Percentiles rank a stretch among this genome's conserved stretches.
Evolutionary conservation across 2,329 filamentous ascomycete species (phyloP).

Genomic region (Neurospora sp.): DNA sequence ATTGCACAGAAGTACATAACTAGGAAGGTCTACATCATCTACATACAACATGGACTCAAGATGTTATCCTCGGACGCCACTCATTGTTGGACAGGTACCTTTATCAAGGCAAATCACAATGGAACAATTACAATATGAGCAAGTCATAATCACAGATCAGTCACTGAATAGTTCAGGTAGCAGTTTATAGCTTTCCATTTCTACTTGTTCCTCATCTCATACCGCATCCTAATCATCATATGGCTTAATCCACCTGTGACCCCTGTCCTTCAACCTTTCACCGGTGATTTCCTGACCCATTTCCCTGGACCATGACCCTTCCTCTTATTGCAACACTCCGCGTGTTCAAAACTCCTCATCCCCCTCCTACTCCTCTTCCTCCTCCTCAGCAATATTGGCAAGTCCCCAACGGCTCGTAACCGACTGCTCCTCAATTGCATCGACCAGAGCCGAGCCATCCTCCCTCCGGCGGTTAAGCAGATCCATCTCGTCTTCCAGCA

Average conservation of each 20-base stretch:
- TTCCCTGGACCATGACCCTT: not conserved
- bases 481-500: not conserved
- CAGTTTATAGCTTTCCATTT: not conserved
- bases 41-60: not conserved
- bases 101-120: not conserved
- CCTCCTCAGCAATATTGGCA: rapidly evolving
- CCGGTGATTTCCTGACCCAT: rapidly evolving
- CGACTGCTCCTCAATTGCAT: not conserved
- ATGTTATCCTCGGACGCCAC: not conserved
- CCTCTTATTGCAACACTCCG: too few relatives aligned
- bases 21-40: not conserved
- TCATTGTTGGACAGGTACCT: not conserved
- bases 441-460: too few relatives aligned
- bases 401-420: not conserved
- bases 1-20: not conserved
- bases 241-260: not conserved
- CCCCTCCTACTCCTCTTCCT: not conserved
- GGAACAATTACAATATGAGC: not conserved
- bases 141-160: not conserved
- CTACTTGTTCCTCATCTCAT: not conserved
- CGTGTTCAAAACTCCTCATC: too few relatives aligned
- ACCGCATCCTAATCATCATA: not conserved
- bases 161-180: not conserved
- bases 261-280: too few relatives aligned
- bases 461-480: not conserved